Conservation (phyloP, 2,329 filamentous ascomycete species). For the Colletotrichum theobromicola region DNA sequence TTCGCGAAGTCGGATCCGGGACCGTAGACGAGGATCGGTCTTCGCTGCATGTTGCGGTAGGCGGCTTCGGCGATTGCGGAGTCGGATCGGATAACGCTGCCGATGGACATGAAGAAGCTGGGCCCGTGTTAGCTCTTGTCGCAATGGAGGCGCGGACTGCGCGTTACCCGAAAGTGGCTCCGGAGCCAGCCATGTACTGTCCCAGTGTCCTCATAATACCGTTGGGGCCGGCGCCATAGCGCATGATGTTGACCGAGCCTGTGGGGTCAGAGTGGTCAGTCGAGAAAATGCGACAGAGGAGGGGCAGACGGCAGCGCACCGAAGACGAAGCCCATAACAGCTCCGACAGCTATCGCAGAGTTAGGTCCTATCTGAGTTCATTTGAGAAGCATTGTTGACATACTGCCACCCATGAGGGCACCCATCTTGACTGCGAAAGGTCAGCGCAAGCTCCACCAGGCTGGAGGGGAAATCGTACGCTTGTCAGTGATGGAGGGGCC, state of each 20-base stretch:
- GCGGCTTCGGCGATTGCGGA: constrained; percentile 76
- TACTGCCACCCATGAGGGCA: constrained; percentile 98
- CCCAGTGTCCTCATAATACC: constrained; percentile 93
- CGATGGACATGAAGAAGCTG: constrained; percentile 98
- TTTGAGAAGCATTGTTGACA: constrained; percentile 40
- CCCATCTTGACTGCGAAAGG: constrained; percentile 86
- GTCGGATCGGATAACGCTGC: constrained; percentile 93
- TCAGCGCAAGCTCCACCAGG: constrained; percentile 25
- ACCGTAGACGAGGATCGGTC: constrained; percentile 70
- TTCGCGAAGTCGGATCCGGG: constrained; percentile 34
- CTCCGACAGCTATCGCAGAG: constrained; percentile 75
- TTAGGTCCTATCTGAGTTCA: constrained; percentile 31
- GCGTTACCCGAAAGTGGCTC: constrained; percentile 91
- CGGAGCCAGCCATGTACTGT: constrained; percentile 96
- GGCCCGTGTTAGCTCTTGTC: background rate
- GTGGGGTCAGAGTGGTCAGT: background rate
- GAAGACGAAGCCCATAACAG: constrained; percentile 98
- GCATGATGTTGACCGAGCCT: constrained; percentile 94
- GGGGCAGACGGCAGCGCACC: constrained; percentile 60
- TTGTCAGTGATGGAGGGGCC: constrained; percentile 62
- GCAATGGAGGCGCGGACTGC: background rate
- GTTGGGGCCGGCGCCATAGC: constrained; percentile 91
- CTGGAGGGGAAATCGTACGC: constrained; percentile 40
- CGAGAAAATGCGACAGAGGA: background rate
- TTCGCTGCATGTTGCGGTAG: constrained; percentile 75